Evolutionary conservation across 208 protist genomes (phyloP).

Genomic region (Trypanosoma boissoni): DNA sequence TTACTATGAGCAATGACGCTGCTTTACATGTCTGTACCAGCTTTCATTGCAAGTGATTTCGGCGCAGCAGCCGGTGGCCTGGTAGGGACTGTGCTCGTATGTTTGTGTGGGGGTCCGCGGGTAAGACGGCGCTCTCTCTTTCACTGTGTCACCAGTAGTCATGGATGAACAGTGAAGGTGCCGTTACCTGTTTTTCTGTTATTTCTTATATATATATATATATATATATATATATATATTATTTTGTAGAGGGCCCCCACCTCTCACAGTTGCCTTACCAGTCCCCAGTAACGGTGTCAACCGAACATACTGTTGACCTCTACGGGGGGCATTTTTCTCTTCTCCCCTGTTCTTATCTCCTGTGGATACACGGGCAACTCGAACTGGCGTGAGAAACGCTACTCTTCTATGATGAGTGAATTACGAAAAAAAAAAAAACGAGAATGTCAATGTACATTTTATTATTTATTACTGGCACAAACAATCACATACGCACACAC

Average conservation of each 20-base stretch:
- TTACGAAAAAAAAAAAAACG: conserved; percentile 9
- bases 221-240: neutral
- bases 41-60: too few relatives aligned
- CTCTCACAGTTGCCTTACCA: neutral
- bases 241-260: neutral
- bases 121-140: too few relatives aligned
- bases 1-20: neutral
- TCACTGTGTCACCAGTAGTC: too few relatives aligned
- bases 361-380: conserved; percentile 24
- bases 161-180: too few relatives aligned
- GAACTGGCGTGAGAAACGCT: conserved; percentile 27
- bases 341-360: conserved; percentile 6
- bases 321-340: conserved; percentile 33
- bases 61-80: too few relatives aligned
- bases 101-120: too few relatives aligned
- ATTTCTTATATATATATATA: neutral
- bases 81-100: too few relatives aligned
- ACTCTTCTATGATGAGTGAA: neutral
- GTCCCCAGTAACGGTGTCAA: conserved; percentile 4
- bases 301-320: conserved; percentile 14
- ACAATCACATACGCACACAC: neutral
- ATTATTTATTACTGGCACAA: neutral
- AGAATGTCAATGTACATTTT: conserved; percentile 4
- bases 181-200: too few relatives aligned
- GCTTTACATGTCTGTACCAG: neutral